Evolutionary conservation across 305 asterid species (phyloP), one percentile per base, ranked within the genome.

Genomic region (Fraxinus ornus): DNA sequence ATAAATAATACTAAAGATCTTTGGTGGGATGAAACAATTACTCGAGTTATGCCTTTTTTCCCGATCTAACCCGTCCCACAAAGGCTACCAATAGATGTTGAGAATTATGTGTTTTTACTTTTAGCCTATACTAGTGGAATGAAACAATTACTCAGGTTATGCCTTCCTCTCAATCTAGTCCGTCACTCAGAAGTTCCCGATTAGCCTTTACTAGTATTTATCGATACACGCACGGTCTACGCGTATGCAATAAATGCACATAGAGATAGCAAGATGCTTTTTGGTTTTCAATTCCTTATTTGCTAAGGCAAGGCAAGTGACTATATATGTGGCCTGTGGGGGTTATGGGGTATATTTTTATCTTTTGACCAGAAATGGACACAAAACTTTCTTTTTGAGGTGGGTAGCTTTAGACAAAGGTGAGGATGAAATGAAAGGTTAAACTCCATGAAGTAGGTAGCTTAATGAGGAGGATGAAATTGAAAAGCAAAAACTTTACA

Each of bases 241-340:
- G 30, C 64, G 5, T 4, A 60, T 24, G 33, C 35, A 4, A 36
- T 13, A 24, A 2, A 36, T 24, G 68, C 41, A 0, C 5, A 13
- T 47, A 3, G 5, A 47, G 55, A 47, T 47, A 47, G 55, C 19
- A 47, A 47, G n/a, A 47, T 47, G 55, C 55, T 47, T 47, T 47
- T 47, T 47, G 55, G 55, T 47, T 47, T 12, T 47, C 55, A 86
- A 85, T 90, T 89, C 89, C 93, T 91, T 89, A 88, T 88, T 86
- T 88, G 92, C 90, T 88, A 90, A 89, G 92, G 85, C 79, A 86
- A 79, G 80, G 76, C 26, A 71, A 41, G 49, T 74, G 83, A 82
- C 86, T 86, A 47, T 13, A 47, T 0, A 3, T 13, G 55, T 13
- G 55, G n/a, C 26, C 26, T 24, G 26, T 24, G 26, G 26, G 26